phyloP scores from a whole-genome alignment of 2,329 filamentous ascomycete species.

The Ceratocystis variospora region DNA sequence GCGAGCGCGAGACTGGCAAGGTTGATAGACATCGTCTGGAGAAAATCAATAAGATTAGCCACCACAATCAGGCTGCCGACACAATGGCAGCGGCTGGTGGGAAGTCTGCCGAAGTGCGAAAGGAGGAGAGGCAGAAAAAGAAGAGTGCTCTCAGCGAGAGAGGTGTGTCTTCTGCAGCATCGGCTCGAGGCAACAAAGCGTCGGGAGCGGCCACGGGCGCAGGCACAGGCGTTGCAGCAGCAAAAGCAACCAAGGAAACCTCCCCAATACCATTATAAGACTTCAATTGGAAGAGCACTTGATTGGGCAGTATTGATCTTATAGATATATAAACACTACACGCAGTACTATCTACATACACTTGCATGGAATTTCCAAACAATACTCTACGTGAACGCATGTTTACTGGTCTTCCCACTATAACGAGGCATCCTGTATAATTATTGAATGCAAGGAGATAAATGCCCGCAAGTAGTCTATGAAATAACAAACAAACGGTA shows the following conservation, averaged over 20 bases:
- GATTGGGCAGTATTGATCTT: neutral
- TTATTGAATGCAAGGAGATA: slow-evolving; percentile 14
- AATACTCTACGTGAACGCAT: neutral
- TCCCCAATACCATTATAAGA: neutral
- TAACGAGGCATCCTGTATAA: neutral
- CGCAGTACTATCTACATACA: neutral
- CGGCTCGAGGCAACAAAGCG: slow-evolving; percentile 12
- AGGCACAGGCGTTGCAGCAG: neutral
- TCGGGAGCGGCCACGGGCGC: slow-evolving; percentile 18
- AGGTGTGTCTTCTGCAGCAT: slow-evolving; percentile 20
- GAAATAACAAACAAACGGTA: slow-evolving; percentile 13
- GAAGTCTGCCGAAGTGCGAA: slow-evolving; percentile 30
- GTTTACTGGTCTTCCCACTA: neutral
- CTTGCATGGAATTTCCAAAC: neutral
- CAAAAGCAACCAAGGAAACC: neutral
- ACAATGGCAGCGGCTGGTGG: slow-evolving; percentile 36
- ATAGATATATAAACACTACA: neutral
- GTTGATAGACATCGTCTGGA: slow-evolving; percentile 18
- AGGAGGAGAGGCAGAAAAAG: slow-evolving; percentile 25
- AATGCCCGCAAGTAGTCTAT: slow-evolving; percentile 15
- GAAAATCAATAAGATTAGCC: slow-evolving; percentile 16
- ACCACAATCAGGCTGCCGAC: slow-evolving; percentile 24
- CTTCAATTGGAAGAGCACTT: neutral
- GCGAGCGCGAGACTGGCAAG: slow-evolving; percentile 15
- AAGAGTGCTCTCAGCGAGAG: slow-evolving; percentile 29